Conservation (phyloP, 2,329 filamentous ascomycete genomes). For the Helotiales sp. region DNA sequence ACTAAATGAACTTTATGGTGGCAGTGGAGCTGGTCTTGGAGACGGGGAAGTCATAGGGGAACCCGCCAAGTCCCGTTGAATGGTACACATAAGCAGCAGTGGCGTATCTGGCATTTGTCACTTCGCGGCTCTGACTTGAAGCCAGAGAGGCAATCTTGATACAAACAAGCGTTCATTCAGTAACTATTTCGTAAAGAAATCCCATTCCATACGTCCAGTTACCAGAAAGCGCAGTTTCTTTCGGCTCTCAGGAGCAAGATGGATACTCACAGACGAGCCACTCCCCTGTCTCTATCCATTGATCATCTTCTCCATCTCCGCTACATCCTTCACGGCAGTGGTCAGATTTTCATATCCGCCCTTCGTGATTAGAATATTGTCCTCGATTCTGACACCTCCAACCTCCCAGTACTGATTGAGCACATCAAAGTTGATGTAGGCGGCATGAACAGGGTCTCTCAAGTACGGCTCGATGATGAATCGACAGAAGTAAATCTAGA, state of each 20-base stretch:
- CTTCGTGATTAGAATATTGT: slow-evolving; percentile 74
- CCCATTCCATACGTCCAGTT: background rate
- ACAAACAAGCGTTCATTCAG: no score
- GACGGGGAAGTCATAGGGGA: no score
- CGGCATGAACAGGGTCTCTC: slow-evolving; percentile 70
- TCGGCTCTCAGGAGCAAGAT: background rate
- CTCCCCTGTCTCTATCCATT: slow-evolving; percentile 23
- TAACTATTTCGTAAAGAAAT: no score
- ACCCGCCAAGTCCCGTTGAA: no score
- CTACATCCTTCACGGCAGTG: slow-evolving; percentile 70
- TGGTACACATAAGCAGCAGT: no score
- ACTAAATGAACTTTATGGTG: no score
- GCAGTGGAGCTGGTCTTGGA: no score
- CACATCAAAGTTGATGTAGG: slow-evolving; percentile 76
- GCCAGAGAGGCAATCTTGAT: no score
- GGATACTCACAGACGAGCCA: background rate
- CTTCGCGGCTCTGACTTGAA: no score
- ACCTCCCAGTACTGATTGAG: slow-evolving; percentile 83
- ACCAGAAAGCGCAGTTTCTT: background rate
- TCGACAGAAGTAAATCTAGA: slow-evolving; percentile 84
- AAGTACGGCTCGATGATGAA: slow-evolving; percentile 87
- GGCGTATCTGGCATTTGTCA: no score
- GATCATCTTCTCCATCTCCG: slow-evolving; percentile 57
- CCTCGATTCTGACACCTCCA: slow-evolving; percentile 73
- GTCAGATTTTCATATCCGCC: slow-evolving; percentile 75